Evolutionary conservation across 78 protist species (phyloP).

Genomic region (Dictyostelium intermedium): DNA sequence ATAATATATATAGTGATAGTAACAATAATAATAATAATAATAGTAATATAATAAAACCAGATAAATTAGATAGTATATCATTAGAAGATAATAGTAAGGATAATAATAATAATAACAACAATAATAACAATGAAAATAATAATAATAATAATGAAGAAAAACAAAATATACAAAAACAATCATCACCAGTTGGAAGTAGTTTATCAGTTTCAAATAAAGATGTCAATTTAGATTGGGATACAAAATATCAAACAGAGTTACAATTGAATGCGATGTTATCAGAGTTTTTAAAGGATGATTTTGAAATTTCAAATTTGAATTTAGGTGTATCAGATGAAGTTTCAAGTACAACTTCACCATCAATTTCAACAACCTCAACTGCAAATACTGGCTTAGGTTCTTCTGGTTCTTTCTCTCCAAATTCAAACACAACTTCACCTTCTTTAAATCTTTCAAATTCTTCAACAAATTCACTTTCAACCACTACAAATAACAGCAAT

Average conservation of each 20-base stretch:
- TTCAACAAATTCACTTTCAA: not conserved
- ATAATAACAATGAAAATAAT: no score
- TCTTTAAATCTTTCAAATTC: not conserved
- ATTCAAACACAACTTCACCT: not conserved
- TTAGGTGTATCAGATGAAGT: slow-evolving; percentile 3
- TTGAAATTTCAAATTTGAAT: slow-evolving; percentile 22
- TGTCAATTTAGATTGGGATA: slow-evolving; percentile 46
- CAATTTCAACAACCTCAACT: not conserved
- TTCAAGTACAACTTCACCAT: not conserved
- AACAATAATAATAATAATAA: not conserved
- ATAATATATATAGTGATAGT: not conserved
- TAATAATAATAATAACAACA: not conserved
- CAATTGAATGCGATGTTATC: slow-evolving; percentile 57
- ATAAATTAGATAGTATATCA: not conserved
- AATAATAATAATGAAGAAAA: not conserved
- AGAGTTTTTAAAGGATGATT: slow-evolving; percentile 61
- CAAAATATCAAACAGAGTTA: slow-evolving; percentile 63
- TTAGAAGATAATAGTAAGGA: not conserved
- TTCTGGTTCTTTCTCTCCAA: slow-evolving; percentile 6
- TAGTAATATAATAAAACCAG: not conserved
- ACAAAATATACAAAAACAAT: not conserved
- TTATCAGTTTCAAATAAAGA: slow-evolving; percentile 7
- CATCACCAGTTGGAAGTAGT: slow-evolving; percentile 12
- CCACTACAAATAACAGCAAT: not conserved
- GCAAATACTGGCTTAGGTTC: not conserved